Evolutionary conservation across 1,139 yeast species (phyloP), one percentile per base, ranked within the genome.

Genomic region (Blastobotrys raffinosifermentans): DNA sequence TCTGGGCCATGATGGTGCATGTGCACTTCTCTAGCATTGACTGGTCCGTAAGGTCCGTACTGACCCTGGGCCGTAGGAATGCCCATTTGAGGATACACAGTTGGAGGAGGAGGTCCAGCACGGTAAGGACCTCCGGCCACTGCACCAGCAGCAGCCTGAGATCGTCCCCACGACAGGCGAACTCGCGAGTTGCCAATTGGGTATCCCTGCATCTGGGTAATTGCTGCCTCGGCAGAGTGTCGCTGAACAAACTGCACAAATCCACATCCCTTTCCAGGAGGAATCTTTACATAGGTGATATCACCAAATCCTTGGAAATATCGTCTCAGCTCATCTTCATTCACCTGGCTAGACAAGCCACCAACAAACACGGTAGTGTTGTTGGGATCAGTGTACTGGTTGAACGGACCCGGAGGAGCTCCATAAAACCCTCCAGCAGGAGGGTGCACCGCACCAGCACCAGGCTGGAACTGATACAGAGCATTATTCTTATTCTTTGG

Each of bases 321-420:
- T 3, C 83, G 68, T 47, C 79, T 73, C 35, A 89, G 64, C 26
- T 87, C 84, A 35, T 78, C 81, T 54, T 86, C 96, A 11, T 77
- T 69, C 19, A 85, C 87, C 36, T 79, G 77, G 15, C 80, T 69
- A 6, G 91, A 78, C 33, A 87, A 64, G 0, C 96, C 96, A 18
- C 96, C 96, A 16, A 87, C 91, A 58, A 87, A 87, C n/a, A 87
- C 95, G 0, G 96, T 87, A 9, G 96, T 85, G 58, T 86, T 87
- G 55, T 73, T 78, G 14, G 89, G 87, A 54, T 86, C 94, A 29
- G 80, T 69, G 54, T 66, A 80, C 48, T 75, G 77, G 48, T 64
- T 70, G 48, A 72, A 50, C n/a, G n/a, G n/a, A 15, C 66, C 60
- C 49, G 64, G 70, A 13, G 61, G 47, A 10, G 46, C 39, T 22